Evolutionary conservation across 2,329 filamentous ascomycete species (phyloP).

Genomic region (Ceratocystis huliohia): DNA sequence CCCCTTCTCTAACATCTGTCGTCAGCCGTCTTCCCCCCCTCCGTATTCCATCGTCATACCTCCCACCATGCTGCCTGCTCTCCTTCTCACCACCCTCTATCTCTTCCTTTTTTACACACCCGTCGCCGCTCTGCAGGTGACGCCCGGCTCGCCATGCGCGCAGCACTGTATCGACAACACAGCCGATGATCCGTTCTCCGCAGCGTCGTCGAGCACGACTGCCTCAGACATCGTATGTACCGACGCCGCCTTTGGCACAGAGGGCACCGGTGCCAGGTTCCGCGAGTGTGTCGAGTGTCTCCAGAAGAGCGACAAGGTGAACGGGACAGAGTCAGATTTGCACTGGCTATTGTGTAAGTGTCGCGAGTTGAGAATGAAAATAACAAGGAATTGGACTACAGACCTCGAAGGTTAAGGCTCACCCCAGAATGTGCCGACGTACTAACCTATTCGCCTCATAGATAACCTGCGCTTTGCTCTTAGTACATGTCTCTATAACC

Average conservation of each 20-base stretch:
- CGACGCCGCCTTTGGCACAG: slow-evolving; percentile 31
- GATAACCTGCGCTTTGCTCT: slow-evolving; percentile 40
- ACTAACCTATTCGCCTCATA: slow-evolving; percentile 22
- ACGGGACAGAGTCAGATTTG: slow-evolving; percentile 32
- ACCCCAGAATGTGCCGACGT: no score
- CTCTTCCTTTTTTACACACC: neutral
- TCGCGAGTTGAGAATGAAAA: neutral
- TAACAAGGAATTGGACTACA: neutral
- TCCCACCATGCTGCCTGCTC: neutral
- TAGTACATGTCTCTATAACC: slow-evolving; percentile 35
- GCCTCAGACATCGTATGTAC: slow-evolving; percentile 37
- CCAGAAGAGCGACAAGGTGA: slow-evolving; percentile 33
- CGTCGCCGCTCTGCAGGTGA: slow-evolving; percentile 32
- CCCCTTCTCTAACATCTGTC: neutral
- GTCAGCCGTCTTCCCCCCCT: neutral
- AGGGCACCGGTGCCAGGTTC: slow-evolving; percentile 34
- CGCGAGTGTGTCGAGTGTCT: slow-evolving; percentile 37
- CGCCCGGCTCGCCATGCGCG: slow-evolving; percentile 40
- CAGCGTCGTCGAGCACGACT: slow-evolving; percentile 32
- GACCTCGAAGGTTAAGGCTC: no score
- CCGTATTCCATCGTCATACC: neutral
- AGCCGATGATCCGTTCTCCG: slow-evolving; percentile 27
- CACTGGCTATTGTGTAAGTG: slow-evolving; percentile 38
- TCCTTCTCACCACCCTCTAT: neutral
- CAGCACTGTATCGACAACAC: slow-evolving; percentile 34